Conservation (phyloP, 768 basidiomycete species). For the Omphalotus guepiniiformis region DNA sequence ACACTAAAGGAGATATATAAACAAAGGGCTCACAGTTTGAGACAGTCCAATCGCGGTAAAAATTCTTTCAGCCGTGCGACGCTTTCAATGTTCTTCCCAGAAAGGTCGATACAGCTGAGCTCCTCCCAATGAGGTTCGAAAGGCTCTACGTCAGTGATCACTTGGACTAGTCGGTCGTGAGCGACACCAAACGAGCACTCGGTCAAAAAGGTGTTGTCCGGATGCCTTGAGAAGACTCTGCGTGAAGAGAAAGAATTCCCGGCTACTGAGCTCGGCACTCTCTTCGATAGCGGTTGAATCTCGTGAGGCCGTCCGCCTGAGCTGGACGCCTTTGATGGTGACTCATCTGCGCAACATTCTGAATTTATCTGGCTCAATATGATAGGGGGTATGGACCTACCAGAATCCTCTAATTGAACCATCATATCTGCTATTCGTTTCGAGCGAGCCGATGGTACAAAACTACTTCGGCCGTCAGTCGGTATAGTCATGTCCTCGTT, state of each 20-base stretch:
- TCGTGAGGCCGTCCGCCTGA: slow-evolving; percentile 42
- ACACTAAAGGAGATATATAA: too few relatives aligned
- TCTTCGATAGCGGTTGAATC: slow-evolving; percentile 41
- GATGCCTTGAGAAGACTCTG: slow-evolving; percentile 44
- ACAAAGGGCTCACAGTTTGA: slow-evolving; percentile 82
- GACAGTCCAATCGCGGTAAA: slow-evolving; percentile 69
- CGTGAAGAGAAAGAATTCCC: slow-evolving; percentile 14
- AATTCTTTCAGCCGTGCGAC: slow-evolving; percentile 86
- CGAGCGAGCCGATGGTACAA: slow-evolving; percentile 62
- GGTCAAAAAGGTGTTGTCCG: slow-evolving; percentile 66
- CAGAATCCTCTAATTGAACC: slow-evolving; percentile 62
- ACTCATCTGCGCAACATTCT: slow-evolving; percentile 30
- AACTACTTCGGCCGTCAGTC: slow-evolving; percentile 21
- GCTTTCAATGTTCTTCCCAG: slow-evolving; percentile 69
- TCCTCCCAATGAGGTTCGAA: slow-evolving; percentile 95
- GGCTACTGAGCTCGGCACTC: slow-evolving; percentile 31
- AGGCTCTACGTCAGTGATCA: slow-evolving; percentile 92
- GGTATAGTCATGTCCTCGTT: slow-evolving; percentile 28
- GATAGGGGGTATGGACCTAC: too few relatives aligned
- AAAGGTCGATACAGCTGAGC: slow-evolving; percentile 70
- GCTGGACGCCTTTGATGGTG: slow-evolving; percentile 52
- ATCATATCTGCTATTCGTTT: slow-evolving; percentile 82
- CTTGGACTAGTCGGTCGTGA: slow-evolving; percentile 86
- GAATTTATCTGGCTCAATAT: too few relatives aligned
- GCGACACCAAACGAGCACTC: slow-evolving; percentile 95